Evolutionary conservation across 1,284 basidiomycete species (phyloP), one percentile per base, ranked within the genome.

Genomic region (Ganoderma multipileum): DNA sequence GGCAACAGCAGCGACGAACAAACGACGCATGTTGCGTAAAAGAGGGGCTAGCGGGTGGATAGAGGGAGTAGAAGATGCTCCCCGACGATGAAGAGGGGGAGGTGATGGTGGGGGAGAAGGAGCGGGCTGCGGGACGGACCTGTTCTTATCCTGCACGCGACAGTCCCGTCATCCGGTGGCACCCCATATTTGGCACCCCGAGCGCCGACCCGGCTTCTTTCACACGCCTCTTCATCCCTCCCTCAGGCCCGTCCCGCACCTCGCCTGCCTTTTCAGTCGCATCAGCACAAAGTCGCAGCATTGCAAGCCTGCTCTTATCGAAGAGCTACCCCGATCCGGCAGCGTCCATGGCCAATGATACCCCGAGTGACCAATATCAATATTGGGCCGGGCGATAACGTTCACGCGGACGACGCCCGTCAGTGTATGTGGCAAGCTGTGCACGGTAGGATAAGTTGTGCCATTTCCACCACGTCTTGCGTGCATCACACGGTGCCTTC

Each of bases 1-100:
- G 50, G 75, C 75, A 59, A 78, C 66, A 66, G 77, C 77, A 68
- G 78, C 78, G 77, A 79, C 77, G 75, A 79, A 71, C 71, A 79
- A 78, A 76, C 78, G 74, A 76, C 78, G 78, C 77, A 79, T 76
- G 68, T 54, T 72, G 70, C 44, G 64, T 23, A 63, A 68, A 63
- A 57, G 59, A 66, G 64, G 65, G 44, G 68, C 63, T 55, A 63
- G 64, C 65, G 63, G 39, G 64, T 33, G 23, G 59, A 41, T 26
- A 52, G 66, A 41, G 23, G 65, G 63, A 61, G 70, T 36, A 58
- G 54, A 58, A 59, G 68, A 60, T 61, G 66, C 73, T 72, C 71
- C 75, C 72, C 73, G 59, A 72, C 69, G 68, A 60, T 54, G 65
- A 73, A 69, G 68, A 57, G 66, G 73, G 73, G 72, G 72, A 73